Evolutionary conservation across 352 stramenopile species (phyloP).

Genomic region (Phytophthora chlamydospora): DNA sequence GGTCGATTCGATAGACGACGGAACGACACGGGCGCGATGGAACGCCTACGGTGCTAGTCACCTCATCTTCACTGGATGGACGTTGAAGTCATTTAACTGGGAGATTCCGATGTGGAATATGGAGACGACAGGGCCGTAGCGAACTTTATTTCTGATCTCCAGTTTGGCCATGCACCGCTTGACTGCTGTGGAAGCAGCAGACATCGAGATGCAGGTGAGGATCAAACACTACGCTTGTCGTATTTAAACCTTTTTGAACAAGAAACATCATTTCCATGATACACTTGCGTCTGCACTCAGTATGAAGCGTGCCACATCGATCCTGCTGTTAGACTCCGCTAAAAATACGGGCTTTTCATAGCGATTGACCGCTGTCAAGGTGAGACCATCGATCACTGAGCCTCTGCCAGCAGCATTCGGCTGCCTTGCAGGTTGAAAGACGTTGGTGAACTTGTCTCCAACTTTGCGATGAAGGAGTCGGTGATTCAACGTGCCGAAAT

Average conservation of each 20-base stretch:
- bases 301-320: too few relatives aligned
- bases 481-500: conserved; percentile 25
- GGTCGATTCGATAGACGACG: conserved; percentile 21
- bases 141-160: conserved; percentile 37
- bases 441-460: conserved; percentile 11
- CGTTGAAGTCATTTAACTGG: conserved; percentile 12
- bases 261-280: conserved; percentile 14
- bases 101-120: conserved; percentile 28
- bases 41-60: conserved; percentile 27
- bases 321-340: too few relatives aligned
- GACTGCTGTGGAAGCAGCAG: neutral
- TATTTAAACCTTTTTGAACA: conserved; percentile 45
- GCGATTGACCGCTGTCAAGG: too few relatives aligned
- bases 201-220: conserved; percentile 4
- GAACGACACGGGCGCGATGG: conserved; percentile 29
- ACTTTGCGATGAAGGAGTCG: conserved; percentile 22
- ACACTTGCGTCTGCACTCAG: too few relatives aligned
- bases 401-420: conserved; percentile 1
- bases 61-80: conserved; percentile 15
- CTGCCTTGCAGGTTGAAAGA: conserved; percentile 1
- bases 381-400: neutral
- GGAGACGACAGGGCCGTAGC: conserved; percentile 32
- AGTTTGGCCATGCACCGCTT: conserved; percentile 1
- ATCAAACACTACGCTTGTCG: conserved; percentile 30
- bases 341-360: conserved; percentile 24